Base-by-base conservation (phyloP, 2,329 filamentous ascomycete species). In the Pseudogymnoascus sp. region DNA sequence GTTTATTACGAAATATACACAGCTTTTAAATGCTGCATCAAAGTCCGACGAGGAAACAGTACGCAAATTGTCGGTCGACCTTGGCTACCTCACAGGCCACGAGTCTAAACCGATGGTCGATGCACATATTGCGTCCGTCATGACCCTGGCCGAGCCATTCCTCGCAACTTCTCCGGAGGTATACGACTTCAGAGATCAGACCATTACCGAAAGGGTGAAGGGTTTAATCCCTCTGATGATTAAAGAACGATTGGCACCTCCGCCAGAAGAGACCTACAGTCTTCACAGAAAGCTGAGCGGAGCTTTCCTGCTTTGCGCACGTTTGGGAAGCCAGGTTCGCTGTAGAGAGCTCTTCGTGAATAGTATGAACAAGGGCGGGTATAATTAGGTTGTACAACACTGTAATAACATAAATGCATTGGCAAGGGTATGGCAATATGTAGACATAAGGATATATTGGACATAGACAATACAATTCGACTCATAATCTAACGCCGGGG, bases 261-360 rank as follows among this genome's bases (percentile, higher is more conserved):
- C 96, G 23, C 95, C 95, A 0, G 96, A 99, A 77, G 95, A 99
- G 80, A 99, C 95, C 61, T 99, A 99, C 73, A 93, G 89, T 73
- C 77, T 99, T 70, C 95, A 99, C 76, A 85, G 95, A 65, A 99
- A 99, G 78, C 78, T 99, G 62, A 96, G 92, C 74, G 95, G 95
- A 0, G 96, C 95, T 0, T 99, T 99, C 73, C 76, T 99, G 71
- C 80, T 99, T 16, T 99, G 95, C 75, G 93, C 95, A 0, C 84
- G 87, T 67, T 74, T 99, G 64, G 92, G 91, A 2, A 96, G 91
- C 73, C 83, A 85, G 66, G 93, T 99, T 2, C 80, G 81, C 63
- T 97, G 93, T 69, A 85, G 88, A 66, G 86, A 89, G 64, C 77
- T 99, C 77, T 99, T 99, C 74, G 80, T 81, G 63, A 69, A 71